phyloP scores from a whole-genome alignment of 73 alveolate genomes.

The Paramecium tetraurelia region DNA sequence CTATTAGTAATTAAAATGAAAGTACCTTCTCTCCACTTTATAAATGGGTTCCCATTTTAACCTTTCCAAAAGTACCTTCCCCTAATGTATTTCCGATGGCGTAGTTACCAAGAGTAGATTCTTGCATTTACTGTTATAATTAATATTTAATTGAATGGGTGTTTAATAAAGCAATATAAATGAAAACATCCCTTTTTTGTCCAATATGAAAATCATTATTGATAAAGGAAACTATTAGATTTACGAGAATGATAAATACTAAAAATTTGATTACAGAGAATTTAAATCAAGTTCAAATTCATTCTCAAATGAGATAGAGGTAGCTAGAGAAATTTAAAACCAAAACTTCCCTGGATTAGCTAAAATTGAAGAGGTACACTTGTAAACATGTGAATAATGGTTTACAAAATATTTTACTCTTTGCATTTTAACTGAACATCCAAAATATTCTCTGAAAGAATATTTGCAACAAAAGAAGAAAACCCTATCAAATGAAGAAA shows the following conservation, averaged over 20 bases:
- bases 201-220: neutral
- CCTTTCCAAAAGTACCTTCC: slow-evolving; percentile 64
- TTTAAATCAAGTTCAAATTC: neutral
- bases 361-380: neutral
- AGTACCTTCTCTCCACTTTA: slow-evolving; percentile 50
- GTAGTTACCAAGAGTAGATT: slow-evolving; percentile 4
- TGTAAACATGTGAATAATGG: neutral
- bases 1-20: neutral
- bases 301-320: neutral
- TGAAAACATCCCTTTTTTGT: neutral
- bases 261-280: neutral
- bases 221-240: neutral
- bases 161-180: neutral
- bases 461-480: neutral
- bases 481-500: neutral
- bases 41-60: slow-evolving; percentile 49
- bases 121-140: neutral
- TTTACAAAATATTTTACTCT: neutral
- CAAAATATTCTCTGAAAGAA: neutral
- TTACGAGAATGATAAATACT: neutral
- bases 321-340: neutral
- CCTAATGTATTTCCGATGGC: neutral
- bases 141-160: neutral
- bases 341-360: neutral
- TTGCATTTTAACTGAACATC: neutral